These are phyloP conservation scores for Hygrophorus pudorinus DNA, from an alignment of 768 basidiomycete species.

Conservation along the genomic window DNA sequence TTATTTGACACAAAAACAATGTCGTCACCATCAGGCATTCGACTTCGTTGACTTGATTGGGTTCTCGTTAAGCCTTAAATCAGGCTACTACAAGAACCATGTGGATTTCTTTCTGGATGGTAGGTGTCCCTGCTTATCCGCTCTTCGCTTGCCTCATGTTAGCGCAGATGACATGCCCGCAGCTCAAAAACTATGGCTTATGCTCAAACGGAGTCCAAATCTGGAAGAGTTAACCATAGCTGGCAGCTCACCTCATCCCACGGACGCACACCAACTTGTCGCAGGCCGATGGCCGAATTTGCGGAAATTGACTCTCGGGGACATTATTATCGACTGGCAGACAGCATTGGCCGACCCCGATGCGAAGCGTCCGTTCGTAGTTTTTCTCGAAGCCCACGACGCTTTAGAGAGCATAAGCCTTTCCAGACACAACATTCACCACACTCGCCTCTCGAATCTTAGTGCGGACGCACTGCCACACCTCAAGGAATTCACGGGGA, in stretches of 20 bases:
- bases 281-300: slow-evolving; percentile 60
- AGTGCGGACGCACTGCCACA: slow-evolving; percentile 33
- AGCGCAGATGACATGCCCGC: slow-evolving; percentile 40
- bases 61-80: slow-evolving; percentile 52
- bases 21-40: slow-evolving; percentile 39
- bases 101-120: slow-evolving; percentile 48
- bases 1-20: not conserved
- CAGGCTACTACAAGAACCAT: slow-evolving; percentile 54
- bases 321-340: slow-evolving; percentile 53
- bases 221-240: slow-evolving; percentile 56
- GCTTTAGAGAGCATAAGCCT: slow-evolving; percentile 38
- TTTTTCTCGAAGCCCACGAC: slow-evolving; percentile 61
- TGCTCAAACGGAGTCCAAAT: slow-evolving; percentile 57
- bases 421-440: slow-evolving; percentile 44
- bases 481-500: slow-evolving; percentile 55
- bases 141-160: not conserved
- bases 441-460: slow-evolving; percentile 41
- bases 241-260: slow-evolving; percentile 41
- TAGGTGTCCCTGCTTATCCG: slow-evolving; percentile 16
- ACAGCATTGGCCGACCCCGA: slow-evolving; percentile 24
- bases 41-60: slow-evolving; percentile 54
- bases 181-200: slow-evolving; percentile 52
- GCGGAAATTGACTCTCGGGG: slow-evolving; percentile 50
- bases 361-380: slow-evolving; percentile 48
- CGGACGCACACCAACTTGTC: slow-evolving; percentile 46